These are phyloP conservation scores for Papiliotrema laurentii DNA, from an alignment of 1,284 basidiomycete species.

Conservation along the genomic window DNA sequence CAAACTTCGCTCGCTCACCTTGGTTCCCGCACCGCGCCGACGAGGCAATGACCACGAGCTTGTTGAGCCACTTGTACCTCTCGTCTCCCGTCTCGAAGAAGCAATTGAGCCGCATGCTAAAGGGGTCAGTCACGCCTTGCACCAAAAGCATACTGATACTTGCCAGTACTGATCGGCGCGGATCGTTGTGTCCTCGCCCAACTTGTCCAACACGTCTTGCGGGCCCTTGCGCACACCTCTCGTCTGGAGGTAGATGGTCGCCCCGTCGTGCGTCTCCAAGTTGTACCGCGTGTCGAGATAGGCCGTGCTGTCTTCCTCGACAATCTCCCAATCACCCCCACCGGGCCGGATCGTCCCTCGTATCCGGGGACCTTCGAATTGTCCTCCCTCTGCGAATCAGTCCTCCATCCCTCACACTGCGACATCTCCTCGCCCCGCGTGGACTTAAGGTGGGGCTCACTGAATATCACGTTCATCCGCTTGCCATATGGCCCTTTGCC, in stretches of 20 bases:
- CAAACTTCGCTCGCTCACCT: too few species aligned
- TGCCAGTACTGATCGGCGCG: slow-evolving; percentile 15
- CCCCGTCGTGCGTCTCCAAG: slow-evolving; percentile 24
- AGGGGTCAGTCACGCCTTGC: neutral
- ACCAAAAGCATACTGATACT: neutral
- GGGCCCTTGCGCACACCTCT: slow-evolving; percentile 22
- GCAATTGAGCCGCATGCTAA: slow-evolving; percentile 20
- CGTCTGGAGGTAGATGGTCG: slow-evolving; percentile 25
- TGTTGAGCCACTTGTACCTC: slow-evolving; percentile 25
- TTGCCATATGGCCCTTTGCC: slow-evolving; percentile 26
- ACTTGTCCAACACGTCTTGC: slow-evolving; percentile 18
- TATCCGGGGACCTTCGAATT: slow-evolving; percentile 20
- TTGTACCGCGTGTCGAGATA: slow-evolving; percentile 24
- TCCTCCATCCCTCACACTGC: too few species aligned
- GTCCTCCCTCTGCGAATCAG: slow-evolving; percentile 10
- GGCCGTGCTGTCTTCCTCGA: slow-evolving; percentile 15
- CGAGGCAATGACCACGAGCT: slow-evolving; percentile 20
- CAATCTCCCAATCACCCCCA: slow-evolving; percentile 18
- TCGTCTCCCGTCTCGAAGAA: slow-evolving; percentile 30
- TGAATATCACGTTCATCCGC: slow-evolving; percentile 24
- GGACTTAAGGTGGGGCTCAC: neutral
- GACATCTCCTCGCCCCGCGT: too few species aligned
- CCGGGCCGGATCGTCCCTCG: slow-evolving; percentile 19
- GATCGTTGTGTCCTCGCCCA: slow-evolving; percentile 21
- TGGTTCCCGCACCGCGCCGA: slow-evolving; percentile 21